phyloP scores from a whole-genome alignment of 345 rosid genomes.

The Gynandropsis gynandra region DNA sequence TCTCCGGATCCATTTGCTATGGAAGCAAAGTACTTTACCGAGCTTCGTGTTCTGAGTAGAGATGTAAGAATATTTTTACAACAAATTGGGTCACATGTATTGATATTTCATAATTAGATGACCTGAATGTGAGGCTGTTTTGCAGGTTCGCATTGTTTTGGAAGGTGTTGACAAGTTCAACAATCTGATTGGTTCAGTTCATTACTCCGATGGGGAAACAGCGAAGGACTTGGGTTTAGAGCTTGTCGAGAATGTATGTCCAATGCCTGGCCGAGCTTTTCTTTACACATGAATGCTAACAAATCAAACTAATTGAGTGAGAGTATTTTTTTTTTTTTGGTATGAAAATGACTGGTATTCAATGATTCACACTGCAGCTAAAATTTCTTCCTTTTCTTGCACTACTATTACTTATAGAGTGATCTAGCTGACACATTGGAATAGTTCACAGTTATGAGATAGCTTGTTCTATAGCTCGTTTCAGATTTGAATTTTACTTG shows the following conservation, averaged over 20 bases:
- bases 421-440: neutral
- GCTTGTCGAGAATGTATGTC: constrained; percentile 88
- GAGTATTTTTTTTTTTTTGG: neutral
- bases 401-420: neutral
- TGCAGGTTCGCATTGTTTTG: constrained; percentile 85
- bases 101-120: constrained; percentile 8
- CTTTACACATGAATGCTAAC: neutral
- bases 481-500: neutral
- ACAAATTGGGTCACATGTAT: neutral
- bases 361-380: neutral
- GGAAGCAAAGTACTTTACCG: constrained; percentile 91
- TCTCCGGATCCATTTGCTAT: constrained; percentile 71
- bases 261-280: constrained; percentile 13
- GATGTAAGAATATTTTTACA: constrained; percentile 50
- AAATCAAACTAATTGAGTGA: constrained; percentile 6
- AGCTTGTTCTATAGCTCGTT: neutral
- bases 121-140: constrained; percentile 18
- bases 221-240: constrained; percentile 88
- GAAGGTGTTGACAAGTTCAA: constrained; percentile 95
- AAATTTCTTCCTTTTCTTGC: neutral
- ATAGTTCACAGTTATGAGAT: neutral
- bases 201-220: constrained; percentile 78
- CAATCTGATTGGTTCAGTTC: constrained; percentile 90
- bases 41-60: constrained; percentile 75
- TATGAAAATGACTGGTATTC: no score